Conservation (phyloP, 768 basidiomycete species). For the Mycena capillaripes region DNA sequence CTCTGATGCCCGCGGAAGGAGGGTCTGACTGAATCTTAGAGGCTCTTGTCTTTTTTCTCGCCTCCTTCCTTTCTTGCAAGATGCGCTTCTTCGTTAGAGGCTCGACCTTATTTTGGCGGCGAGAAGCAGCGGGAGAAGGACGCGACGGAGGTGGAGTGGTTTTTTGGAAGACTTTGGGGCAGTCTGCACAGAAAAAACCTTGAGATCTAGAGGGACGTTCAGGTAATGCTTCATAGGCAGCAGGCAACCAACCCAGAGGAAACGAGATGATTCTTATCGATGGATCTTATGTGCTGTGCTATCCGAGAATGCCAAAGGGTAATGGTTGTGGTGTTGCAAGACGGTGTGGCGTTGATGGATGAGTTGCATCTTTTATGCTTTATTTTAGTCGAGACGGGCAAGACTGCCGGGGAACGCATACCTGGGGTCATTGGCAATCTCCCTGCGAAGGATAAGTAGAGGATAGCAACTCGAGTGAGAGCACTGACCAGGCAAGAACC, state of each 20-base stretch:
- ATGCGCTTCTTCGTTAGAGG: slow-evolving; percentile 64
- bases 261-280: slow-evolving; percentile 77
- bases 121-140: slow-evolving; percentile 55
- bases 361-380: slow-evolving; percentile 66
- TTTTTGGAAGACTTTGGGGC: slow-evolving; percentile 67
- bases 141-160: slow-evolving; percentile 54
- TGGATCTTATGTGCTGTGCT: slow-evolving; percentile 56
- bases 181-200: slow-evolving; percentile 72
- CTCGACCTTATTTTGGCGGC: slow-evolving; percentile 41
- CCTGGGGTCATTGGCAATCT: slow-evolving; percentile 78
- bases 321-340: slow-evolving; percentile 65
- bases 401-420: slow-evolving; percentile 38
- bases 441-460: slow-evolving; percentile 53
- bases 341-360: slow-evolving; percentile 55
- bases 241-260: slow-evolving; percentile 65
- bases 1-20: slow-evolving; percentile 56
- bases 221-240: neutral
- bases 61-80: slow-evolving; percentile 62
- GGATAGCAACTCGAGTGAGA: neutral
- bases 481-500: slow-evolving; percentile 64
- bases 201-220: slow-evolving; percentile 51
- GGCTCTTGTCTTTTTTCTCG: slow-evolving; percentile 60
- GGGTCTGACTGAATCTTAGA: slow-evolving; percentile 50
- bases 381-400: slow-evolving; percentile 2
- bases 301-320: slow-evolving; percentile 69